Conservation (phyloP, 2,329 filamentous ascomycete genomes). For the Pseudogymnoascus sp. region DNA sequence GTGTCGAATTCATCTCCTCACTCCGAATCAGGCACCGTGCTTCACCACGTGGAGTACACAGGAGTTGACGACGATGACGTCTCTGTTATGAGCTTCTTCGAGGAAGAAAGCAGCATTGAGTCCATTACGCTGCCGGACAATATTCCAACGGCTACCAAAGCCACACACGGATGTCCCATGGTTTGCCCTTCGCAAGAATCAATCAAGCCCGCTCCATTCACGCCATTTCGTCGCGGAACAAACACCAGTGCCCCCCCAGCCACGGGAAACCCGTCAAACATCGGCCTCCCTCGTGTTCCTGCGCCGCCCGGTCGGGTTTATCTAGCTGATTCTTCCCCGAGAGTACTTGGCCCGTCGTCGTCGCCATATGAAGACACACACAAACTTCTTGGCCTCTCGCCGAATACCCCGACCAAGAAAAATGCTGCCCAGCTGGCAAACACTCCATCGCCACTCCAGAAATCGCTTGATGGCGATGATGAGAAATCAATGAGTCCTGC, state of each 20-base stretch:
- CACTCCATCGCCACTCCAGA: neutral
- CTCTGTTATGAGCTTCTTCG: neutral
- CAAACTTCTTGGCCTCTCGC: conserved; percentile 17
- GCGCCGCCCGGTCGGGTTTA: conserved; percentile 12
- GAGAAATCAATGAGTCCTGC: neutral
- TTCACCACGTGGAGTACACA: neutral
- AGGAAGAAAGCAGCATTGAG: neutral
- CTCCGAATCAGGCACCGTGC: neutral
- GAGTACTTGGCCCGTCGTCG: conserved; percentile 13
- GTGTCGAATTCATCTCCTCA: neutral
- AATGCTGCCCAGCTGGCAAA: neutral
- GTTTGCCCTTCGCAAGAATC: neutral
- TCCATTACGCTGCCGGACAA: neutral
- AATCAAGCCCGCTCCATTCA: conserved; percentile 8
- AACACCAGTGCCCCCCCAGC: conserved; percentile 10
- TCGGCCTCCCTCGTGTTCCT: conserved; percentile 11
- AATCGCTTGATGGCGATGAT: conserved; percentile 2
- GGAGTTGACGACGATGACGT: neutral
- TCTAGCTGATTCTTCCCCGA: neutral
- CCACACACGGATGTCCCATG: neutral
- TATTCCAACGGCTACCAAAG: neutral
- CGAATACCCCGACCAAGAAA: neutral
- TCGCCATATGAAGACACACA: conserved; percentile 19
- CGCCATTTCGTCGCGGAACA: conserved; percentile 10
- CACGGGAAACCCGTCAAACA: conserved; percentile 1